Percentiles rank a stretch among this genome's conserved stretches.
phyloP scores from a whole-genome alignment of 257 asterid genomes.

The Solanum pinnatisectum region DNA sequence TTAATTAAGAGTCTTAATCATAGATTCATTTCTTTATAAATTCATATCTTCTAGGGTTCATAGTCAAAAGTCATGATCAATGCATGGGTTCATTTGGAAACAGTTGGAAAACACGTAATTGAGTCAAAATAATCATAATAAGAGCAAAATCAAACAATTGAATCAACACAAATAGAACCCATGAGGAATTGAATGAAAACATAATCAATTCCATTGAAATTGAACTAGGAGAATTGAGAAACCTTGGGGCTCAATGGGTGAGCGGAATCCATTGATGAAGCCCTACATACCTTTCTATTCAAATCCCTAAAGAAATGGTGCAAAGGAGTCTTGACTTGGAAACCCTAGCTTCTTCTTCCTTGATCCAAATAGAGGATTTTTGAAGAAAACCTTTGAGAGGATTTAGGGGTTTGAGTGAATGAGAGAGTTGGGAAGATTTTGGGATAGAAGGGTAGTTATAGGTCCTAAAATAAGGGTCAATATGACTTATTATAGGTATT shows the following conservation, averaged over 20 bases:
- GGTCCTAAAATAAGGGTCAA: background rate
- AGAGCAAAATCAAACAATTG: too few relatives aligned
- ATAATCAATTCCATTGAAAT: background rate
- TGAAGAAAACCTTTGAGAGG: background rate
- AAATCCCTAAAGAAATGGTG: background rate
- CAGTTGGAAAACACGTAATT: background rate
- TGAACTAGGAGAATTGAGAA: background rate
- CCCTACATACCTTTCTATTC: background rate
- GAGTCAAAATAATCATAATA: too few relatives aligned
- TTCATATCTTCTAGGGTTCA: background rate
- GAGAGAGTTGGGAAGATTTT: background rate
- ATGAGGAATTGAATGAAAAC: background rate
- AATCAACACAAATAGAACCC: background rate
- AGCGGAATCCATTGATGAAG: background rate
- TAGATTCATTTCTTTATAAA: too few relatives aligned
- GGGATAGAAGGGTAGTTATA: background rate
- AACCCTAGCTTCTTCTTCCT: background rate
- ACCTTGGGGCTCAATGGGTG: background rate
- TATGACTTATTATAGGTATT: background rate
- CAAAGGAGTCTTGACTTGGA: background rate
- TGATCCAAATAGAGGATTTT: background rate
- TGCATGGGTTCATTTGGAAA: background rate
- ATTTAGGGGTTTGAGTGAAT: background rate
- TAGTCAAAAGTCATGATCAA: background rate
- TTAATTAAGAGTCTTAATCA: background rate